Evolutionary conservation across 345 rosid genomes (phyloP), one percentile per base, ranked within the genome.

Genomic region (Litchi chinensis): DNA sequence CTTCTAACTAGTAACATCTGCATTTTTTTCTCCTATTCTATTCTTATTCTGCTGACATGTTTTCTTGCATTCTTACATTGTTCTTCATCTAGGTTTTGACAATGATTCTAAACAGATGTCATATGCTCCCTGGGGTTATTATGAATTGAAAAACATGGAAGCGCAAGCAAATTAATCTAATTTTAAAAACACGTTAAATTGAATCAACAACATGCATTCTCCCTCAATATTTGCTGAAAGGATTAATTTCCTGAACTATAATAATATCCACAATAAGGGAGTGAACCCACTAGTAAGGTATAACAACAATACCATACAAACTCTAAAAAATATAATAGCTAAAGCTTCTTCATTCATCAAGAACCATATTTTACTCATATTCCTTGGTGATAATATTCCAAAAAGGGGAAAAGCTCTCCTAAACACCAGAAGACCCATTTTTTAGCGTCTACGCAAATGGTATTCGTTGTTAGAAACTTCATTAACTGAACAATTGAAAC

Each of bases 31-130:
- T 1, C 28, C 28, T 26, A 26, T 26, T 26, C 28, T 26, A 26
- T 26, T 26, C 28, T 26, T 26, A 26, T 26, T 26, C 28, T 26
- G 28, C 28, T 26, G 28, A 26, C 28, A 26, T 26, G 28, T 26
- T 26, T 26, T 26, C 28, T 26, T 26, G 1, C 28, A 26, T 26
- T 26, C 28, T 26, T 26, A 26, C 28, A 26, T 26, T 26, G 28
- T 26, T 9, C 22, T 40, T 52, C 65, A 71, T 59, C 16, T 77
- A 81, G 85, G 85, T 76, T 43, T 21, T 57, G 68, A 78, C 70
- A 37, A 90, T 82, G 88, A 79, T 89, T 88, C 28, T 26, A 26
- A 26, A 26, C 1, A 1, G 91, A 68, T 89, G 82, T 76, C 85
- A 26, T 82, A 57, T 82, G 52, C 73, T 88, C 24, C 71, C 82